These are phyloP conservation scores for Nicotiana noctiflora DNA, from an alignment of 257 asterid genomes.

Conservation along the genomic window DNA sequence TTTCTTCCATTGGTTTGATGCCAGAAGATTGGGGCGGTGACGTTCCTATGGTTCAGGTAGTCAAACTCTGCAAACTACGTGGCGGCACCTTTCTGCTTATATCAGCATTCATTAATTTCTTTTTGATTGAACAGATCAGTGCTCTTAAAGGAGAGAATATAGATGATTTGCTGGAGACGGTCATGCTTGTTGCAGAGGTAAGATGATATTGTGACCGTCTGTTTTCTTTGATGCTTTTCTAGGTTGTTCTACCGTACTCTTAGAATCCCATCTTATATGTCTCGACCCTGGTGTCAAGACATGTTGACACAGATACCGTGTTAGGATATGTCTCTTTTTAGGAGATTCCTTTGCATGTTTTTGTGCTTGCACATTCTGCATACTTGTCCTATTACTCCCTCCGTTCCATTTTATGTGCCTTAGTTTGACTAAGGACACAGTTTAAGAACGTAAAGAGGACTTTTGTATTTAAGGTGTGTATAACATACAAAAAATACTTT, in stretches of 20 bases:
- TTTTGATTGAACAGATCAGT: conserved; percentile 56
- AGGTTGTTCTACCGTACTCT: background rate
- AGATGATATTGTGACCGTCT: conserved; percentile 9
- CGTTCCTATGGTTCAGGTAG: conserved; percentile 82
- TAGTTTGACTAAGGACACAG: background rate
- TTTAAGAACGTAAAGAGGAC: background rate
- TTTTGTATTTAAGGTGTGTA: background rate
- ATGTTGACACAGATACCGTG: background rate
- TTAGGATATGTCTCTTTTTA: background rate
- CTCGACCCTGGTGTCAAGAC: background rate
- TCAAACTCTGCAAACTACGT: conserved; percentile 19
- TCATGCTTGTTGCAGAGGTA: conserved; percentile 99
- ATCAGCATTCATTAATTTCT: conserved; percentile 21
- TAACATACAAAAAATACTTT: background rate
- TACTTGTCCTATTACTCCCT: background rate
- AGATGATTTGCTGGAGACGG: conserved; percentile 85
- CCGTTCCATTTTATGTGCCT: background rate
- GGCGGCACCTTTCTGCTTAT: conserved; percentile 6
- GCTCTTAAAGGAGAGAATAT: conserved; percentile 97
- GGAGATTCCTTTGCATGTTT: background rate
- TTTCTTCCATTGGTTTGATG: conserved; percentile 82
- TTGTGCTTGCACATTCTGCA: background rate
- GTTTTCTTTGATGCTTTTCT: background rate
- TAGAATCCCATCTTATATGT: background rate
- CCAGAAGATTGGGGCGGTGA: conserved; percentile 99